These are phyloP conservation scores for Polyporus arcularius DNA, from an alignment of 768 basidiomycete genomes.

Conservation along the genomic window DNA sequence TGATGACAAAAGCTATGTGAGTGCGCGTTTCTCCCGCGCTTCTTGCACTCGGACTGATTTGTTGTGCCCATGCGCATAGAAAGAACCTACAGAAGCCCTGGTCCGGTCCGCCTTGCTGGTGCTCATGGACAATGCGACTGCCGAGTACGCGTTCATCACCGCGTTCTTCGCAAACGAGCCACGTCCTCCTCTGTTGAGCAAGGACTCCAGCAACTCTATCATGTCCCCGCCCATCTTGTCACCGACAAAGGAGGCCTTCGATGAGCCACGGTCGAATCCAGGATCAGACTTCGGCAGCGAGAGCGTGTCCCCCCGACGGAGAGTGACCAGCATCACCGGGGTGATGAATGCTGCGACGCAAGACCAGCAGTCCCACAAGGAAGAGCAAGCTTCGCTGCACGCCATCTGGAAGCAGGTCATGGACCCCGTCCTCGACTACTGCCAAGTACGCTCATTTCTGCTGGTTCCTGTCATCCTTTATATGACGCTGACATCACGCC, in stretches of 20 bases:
- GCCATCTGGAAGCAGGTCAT: constrained; percentile 89
- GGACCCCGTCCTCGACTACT: constrained; percentile 88
- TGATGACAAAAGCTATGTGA: constrained; percentile 84
- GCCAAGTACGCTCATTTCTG: constrained; percentile 51
- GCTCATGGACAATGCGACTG: constrained; percentile 91
- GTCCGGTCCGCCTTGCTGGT: constrained; percentile 86
- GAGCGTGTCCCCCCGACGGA: constrained; percentile 22
- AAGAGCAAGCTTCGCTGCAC: constrained; percentile 60
- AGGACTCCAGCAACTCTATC: constrained; percentile 23
- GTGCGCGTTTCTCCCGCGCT: constrained; percentile 27
- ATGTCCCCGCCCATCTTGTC: constrained; percentile 41
- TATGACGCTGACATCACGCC: background rate
- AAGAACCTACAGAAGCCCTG: constrained; percentile 80
- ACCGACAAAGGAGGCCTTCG: constrained; percentile 27
- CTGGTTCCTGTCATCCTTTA: no score
- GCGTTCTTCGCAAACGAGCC: constrained; percentile 66
- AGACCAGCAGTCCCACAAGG: constrained; percentile 37
- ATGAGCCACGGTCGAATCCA: constrained; percentile 27
- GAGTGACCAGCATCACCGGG: constrained; percentile 25
- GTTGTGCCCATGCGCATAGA: constrained; percentile 43
- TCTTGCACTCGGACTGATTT: background rate
- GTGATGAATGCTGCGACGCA: constrained; percentile 13
- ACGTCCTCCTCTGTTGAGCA: constrained; percentile 8
- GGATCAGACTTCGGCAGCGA: constrained; percentile 52
- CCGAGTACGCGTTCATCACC: constrained; percentile 87